A percentile compares a stretch with the other conserved stretches of the same genome.
These are phyloP conservation scores for Lasiodiplodia hormozganensis DNA, from an alignment of 2,329 filamentous ascomycete species.

Conservation along the genomic window DNA sequence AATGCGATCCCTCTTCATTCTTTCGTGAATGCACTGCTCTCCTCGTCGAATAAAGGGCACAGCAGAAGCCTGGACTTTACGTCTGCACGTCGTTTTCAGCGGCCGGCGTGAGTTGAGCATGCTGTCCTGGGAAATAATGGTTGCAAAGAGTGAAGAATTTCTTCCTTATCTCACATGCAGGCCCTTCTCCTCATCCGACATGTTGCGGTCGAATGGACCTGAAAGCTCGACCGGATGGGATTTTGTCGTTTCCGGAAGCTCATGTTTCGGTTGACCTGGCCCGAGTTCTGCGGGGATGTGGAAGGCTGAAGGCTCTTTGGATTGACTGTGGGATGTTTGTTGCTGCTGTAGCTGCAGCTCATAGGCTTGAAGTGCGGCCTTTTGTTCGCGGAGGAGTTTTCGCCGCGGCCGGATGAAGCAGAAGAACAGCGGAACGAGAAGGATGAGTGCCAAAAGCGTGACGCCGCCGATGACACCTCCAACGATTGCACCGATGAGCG, in stretches of 20 bases:
- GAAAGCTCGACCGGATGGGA: background rate
- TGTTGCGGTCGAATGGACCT: background rate
- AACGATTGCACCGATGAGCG: conserved; percentile 4
- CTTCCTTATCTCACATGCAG: background rate
- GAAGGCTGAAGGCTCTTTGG: background rate
- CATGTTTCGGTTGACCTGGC: background rate
- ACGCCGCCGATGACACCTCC: conserved; percentile 10
- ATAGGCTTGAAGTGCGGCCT: conserved; percentile 8
- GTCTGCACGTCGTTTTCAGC: no score
- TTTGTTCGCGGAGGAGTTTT: conserved; percentile 6
- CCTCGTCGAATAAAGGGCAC: no score
- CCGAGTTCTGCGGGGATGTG: background rate
- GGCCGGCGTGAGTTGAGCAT: no score
- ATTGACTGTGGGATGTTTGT: background rate
- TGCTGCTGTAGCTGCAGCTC: background rate
- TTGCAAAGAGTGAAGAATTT: no score
- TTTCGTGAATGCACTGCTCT: no score
- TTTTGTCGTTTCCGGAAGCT: background rate
- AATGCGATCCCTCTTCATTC: no score
- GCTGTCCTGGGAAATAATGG: no score
- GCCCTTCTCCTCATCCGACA: conserved; percentile 12
- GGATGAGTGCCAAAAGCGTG: background rate
- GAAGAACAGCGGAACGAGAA: conserved; percentile 1
- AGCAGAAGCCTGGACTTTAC: no score
- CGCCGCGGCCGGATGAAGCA: conserved; percentile 9